Evolutionary conservation across 1,284 basidiomycete genomes (phyloP), one percentile per base, ranked within the genome.

Genomic region (Moesziomyces antarcticus): DNA sequence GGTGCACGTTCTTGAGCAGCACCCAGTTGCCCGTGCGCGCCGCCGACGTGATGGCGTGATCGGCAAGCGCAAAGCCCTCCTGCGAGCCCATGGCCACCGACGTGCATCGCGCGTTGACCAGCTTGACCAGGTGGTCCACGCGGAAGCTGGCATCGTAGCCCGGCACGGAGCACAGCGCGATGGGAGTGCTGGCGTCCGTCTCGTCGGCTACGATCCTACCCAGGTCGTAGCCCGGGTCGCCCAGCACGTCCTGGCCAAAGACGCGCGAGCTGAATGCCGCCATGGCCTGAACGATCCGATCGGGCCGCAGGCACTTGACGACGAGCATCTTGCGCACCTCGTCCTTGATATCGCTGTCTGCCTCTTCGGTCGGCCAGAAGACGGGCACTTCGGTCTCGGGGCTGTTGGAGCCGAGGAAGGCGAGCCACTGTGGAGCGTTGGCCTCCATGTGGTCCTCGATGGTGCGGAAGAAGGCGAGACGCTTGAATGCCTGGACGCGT

Each of bases 271-370:
- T 91, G 77, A 95, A 92, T n/a, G 87, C 80, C 7, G 89, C 89
- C 14, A 91, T 91, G 2, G 92, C 90, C 82, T 93, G 92, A 51
- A 94, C 85, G 20, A 96, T 87, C 54, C 93, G 90, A 84, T 97
- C 94, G 14, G 94, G 93, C 30, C 94, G 89, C 80, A 96, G 87
- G 83, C 93, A 94, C 84, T 95, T 95, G 85, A 97, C 88, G 60
- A 97, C 86, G 25, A 94, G 86, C 73, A 93, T 87, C 18, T 88
- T 87, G 33, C 93, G 91, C 52, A 94, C 88, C 10, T 91, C 89
- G 70, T 91, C 89, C 35, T 90, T 85, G 54, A 90, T 47, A 6
- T 65, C 63, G 21, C 41, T 51, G 21, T 52, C 47, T 4, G 44
- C 48, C 90, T 27, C 80, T 47, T 76, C 80, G 3, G 57, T 58